Percentiles rank a stretch among this genome's conserved stretches.
phyloP scores from a whole-genome alignment of 768 basidiomycete genomes.

The Guyanaporus albipodus region DNA sequence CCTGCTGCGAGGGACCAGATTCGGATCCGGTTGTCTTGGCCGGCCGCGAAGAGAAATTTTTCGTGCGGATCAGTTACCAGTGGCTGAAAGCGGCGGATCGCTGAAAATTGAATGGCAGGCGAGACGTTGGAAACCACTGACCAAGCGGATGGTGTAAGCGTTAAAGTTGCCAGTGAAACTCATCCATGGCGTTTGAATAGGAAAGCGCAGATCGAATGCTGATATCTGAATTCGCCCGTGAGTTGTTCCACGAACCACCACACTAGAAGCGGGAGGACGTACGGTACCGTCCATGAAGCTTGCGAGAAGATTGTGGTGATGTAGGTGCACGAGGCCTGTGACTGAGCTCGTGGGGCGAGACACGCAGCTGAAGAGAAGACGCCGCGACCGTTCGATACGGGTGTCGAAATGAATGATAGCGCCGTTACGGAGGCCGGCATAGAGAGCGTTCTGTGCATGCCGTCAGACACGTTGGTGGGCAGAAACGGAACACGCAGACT shows the following conservation, averaged over 20 bases:
- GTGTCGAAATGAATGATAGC: constrained; percentile 54
- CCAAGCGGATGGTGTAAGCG: constrained; percentile 46
- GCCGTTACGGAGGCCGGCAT: constrained; percentile 60
- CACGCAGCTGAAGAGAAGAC: constrained; percentile 38
- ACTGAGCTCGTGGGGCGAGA: constrained; percentile 43
- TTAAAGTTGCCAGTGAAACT: constrained; percentile 58
- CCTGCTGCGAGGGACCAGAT: constrained; percentile 67
- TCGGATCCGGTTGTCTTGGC: constrained; percentile 60
- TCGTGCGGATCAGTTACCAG: constrained; percentile 53
- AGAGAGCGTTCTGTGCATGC: constrained; percentile 43
- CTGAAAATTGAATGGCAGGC: background rate
- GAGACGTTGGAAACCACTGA: constrained; percentile 30
- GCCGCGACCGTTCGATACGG: constrained; percentile 36
- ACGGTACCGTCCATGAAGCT: constrained; percentile 62
- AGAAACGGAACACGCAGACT: constrained; percentile 27
- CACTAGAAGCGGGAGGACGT: constrained; percentile 19
- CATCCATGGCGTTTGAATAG: constrained; percentile 41
- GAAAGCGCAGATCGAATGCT: constrained; percentile 60
- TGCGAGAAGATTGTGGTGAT: constrained; percentile 50
- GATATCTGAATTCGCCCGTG: constrained; percentile 43
- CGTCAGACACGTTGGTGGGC: background rate
- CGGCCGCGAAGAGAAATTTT: constrained; percentile 63
- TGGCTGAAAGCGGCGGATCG: constrained; percentile 43
- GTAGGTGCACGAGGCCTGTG: constrained; percentile 47
- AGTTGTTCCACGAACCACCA: background rate